Conservation (phyloP, 129 eudicot species). For the Lactuca saligna region DNA sequence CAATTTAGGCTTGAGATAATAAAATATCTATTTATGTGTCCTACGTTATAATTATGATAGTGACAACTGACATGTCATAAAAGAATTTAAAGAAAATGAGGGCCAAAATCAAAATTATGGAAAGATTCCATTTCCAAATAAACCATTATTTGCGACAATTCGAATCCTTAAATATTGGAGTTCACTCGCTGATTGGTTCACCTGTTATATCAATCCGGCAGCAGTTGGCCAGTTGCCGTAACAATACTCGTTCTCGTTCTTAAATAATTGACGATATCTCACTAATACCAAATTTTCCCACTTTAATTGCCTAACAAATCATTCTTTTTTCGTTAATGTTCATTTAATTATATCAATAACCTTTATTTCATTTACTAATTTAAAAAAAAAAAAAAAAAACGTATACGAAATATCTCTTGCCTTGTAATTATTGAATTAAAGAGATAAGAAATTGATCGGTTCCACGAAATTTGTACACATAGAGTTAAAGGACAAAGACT, state of each 20-base stretch:
- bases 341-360: not conserved
- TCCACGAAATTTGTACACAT: not conserved
- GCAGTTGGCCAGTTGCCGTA: slow-evolving; percentile 8
- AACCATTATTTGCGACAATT: slow-evolving; percentile 3
- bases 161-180: slow-evolving; percentile 2
- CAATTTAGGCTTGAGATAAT: too few relatives aligned
- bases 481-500: not conserved
- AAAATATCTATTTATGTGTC: not conserved
- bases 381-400: not conserved
- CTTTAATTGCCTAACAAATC: slow-evolving; percentile 4
- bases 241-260: not conserved
- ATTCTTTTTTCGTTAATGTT: not conserved
- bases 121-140: slow-evolving; percentile 9
- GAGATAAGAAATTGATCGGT: not conserved
- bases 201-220: slow-evolving; percentile 12
- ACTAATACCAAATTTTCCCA: not conserved
- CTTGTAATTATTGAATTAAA: not conserved
- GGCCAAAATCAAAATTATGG: not conserved
- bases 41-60: not conserved
- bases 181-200: not conserved
- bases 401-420: not conserved
- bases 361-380: not conserved
- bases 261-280: not conserved
- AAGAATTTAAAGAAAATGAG: not conserved
- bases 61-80: not conserved